Evolutionary conservation across 2,329 filamentous ascomycete genomes (phyloP).

Genomic region (Pestalotiopsis sp.): DNA sequence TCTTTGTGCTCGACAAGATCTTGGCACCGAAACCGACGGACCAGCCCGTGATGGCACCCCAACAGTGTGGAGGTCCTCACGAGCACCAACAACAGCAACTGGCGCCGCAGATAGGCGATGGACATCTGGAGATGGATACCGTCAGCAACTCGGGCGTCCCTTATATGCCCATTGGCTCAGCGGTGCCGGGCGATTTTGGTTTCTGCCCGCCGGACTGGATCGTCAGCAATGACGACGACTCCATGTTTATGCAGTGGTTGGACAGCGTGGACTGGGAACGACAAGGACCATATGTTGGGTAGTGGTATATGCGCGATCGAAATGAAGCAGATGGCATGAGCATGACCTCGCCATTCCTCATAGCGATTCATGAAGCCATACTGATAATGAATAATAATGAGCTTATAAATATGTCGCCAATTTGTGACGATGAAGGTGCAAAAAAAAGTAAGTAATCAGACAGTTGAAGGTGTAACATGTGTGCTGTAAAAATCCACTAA

Average conservation of each 20-base stretch:
- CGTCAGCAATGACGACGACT: conserved; percentile 30
- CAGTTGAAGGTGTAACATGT: too few species aligned
- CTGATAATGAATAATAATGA: too few species aligned
- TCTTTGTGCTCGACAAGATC: conserved; percentile 35
- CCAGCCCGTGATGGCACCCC: conserved; percentile 12
- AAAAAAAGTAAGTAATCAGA: too few species aligned
- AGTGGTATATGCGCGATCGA: neutral
- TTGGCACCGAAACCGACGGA: conserved; percentile 23
- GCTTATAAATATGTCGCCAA: too few species aligned
- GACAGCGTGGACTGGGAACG: conserved; percentile 34
- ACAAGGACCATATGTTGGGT: conserved; percentile 14
- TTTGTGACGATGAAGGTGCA: too few species aligned
- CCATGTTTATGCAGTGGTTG: conserved; percentile 33
- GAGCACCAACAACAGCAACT: neutral
- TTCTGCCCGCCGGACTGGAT: conserved; percentile 28
- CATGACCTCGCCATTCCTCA: too few species aligned
- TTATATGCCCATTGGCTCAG: conserved; percentile 18
- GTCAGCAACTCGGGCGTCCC: conserved; percentile 17
- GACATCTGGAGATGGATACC: conserved; percentile 17
- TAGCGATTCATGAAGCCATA: too few species aligned
- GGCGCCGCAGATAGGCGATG: neutral
- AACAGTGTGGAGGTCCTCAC: conserved; percentile 15
- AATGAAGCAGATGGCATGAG: too few species aligned
- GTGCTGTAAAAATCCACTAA: too few species aligned
- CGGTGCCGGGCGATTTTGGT: conserved; percentile 24